These are phyloP conservation scores for Fennellomyces sp. DNA, from an alignment of 371 early-diverging fungal genomes.

Conservation along the genomic window DNA sequence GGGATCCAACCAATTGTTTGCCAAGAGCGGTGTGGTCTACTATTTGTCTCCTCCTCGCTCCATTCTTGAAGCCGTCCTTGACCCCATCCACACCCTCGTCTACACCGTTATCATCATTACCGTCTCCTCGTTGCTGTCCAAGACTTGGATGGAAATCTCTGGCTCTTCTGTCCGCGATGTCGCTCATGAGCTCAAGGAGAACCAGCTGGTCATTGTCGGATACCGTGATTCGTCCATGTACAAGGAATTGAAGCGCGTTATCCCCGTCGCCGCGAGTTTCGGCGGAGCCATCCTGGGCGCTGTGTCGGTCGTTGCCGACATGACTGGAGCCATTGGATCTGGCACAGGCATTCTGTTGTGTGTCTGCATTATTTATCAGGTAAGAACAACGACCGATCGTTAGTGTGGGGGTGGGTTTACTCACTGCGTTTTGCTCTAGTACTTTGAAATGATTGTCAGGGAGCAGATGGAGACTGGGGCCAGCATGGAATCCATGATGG, in stretches of 20 bases:
- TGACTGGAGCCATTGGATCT: slow-evolving; percentile 94
- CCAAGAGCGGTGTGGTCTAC: slow-evolving; percentile 96
- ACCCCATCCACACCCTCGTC: slow-evolving; percentile 94
- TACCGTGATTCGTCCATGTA: slow-evolving; percentile 96
- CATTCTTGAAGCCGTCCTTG: slow-evolving; percentile 78
- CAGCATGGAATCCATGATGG: slow-evolving; percentile 53
- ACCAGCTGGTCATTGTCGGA: slow-evolving; percentile 96
- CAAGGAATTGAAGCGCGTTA: slow-evolving; percentile 98
- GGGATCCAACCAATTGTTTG: slow-evolving; percentile 87
- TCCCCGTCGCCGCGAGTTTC: slow-evolving; percentile 95
- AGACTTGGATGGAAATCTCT: slow-evolving; percentile 99
- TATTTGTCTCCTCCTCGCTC: slow-evolving; percentile 97
- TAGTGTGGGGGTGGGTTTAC: not conserved
- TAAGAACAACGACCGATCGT: too few species aligned
- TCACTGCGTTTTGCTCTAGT: slow-evolving; percentile 33
- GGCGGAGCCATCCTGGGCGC: slow-evolving; percentile 98
- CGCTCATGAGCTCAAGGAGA: slow-evolving; percentile 96
- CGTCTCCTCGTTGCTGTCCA: slow-evolving; percentile 95
- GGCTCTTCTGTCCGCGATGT: slow-evolving; percentile 97
- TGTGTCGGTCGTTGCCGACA: slow-evolving; percentile 94
- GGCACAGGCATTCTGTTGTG: slow-evolving; percentile 99
- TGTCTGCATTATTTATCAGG: slow-evolving; percentile 99
- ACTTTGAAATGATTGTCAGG: slow-evolving; percentile 98
- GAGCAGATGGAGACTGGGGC: slow-evolving; percentile 83
- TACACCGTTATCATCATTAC: slow-evolving; percentile 93